Conservation (phyloP, 495 filamentous ascomycete genomes). For the Physcia stellaris region DNA sequence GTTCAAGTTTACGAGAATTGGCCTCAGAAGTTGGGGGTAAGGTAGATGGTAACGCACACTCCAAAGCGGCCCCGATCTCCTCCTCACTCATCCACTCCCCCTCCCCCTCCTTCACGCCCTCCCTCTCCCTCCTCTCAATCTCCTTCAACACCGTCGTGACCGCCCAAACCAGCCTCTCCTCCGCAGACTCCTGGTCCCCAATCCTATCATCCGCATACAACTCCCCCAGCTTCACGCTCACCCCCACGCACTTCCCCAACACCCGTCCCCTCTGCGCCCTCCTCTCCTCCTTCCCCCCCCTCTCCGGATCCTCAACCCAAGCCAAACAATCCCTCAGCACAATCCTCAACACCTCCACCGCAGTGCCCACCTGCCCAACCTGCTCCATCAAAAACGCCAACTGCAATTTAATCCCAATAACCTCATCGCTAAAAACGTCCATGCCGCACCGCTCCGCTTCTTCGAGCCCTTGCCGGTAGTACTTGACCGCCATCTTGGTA, state of each 20-base stretch:
- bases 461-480: constrained; percentile 64
- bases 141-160: constrained; percentile 73
- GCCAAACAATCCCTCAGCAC: constrained; percentile 44
- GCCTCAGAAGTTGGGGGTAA: neutral
- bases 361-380: constrained; percentile 45
- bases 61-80: constrained; percentile 58
- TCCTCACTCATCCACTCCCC: constrained; percentile 62
- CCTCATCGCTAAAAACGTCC: constrained; percentile 79
- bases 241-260: constrained; percentile 55
- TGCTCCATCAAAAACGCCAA: constrained; percentile 67
- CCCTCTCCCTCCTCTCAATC: constrained; percentile 44
- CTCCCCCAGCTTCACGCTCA: constrained; percentile 69
- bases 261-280: constrained; percentile 48
- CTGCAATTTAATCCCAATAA: constrained; percentile 78
- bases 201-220: constrained; percentile 54
- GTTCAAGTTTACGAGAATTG: neutral
- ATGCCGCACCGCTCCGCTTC: constrained; percentile 57
- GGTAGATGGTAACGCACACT: constrained; percentile 31
- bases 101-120: constrained; percentile 48
- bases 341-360: constrained; percentile 61
- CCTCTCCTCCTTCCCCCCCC: constrained; percentile 27
- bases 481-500: constrained; percentile 58
- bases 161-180: constrained; percentile 62
- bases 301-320: constrained; percentile 47
- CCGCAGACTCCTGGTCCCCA: constrained; percentile 47